Percentiles rank a stretch among this genome's conserved stretches.
Conservation (phyloP, 2,329 filamentous ascomycete species). For the Gliomastix tumulicola region DNA sequence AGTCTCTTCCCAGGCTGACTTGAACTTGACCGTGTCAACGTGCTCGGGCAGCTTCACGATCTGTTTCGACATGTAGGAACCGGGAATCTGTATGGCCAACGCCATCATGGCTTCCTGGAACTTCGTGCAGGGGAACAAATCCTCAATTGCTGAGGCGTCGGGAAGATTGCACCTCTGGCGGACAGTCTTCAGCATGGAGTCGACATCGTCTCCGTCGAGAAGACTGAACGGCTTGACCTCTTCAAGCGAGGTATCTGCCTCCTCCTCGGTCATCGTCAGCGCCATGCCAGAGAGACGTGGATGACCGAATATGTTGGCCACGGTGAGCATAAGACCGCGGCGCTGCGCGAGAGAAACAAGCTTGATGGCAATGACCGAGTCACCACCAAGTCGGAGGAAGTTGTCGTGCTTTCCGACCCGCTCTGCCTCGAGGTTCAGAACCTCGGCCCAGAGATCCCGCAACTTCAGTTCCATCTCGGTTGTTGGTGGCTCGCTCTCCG, state of each 20-base stretch:
- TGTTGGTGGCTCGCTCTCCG: background rate
- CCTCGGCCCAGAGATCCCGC: slow-evolving; percentile 30
- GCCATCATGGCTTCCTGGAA: slow-evolving; percentile 42
- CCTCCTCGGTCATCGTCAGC: background rate
- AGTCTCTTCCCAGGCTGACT: slow-evolving; percentile 8
- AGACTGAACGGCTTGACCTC: background rate
- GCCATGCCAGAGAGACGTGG: background rate
- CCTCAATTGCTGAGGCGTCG: slow-evolving; percentile 22
- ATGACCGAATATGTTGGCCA: background rate
- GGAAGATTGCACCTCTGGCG: slow-evolving; percentile 5
- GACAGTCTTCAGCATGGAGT: slow-evolving; percentile 1
- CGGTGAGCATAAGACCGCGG: background rate
- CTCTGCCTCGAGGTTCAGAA: slow-evolving; percentile 1
- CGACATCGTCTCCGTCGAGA: background rate
- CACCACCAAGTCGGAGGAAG: slow-evolving; percentile 9
- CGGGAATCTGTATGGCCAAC: slow-evolving; percentile 26
- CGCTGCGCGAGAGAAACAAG: slow-evolving; percentile 3
- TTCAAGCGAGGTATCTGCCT: background rate
- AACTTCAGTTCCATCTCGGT: slow-evolving; percentile 11
- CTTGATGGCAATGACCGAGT: slow-evolving; percentile 7
- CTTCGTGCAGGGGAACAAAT: slow-evolving; percentile 40
- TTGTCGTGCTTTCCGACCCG: slow-evolving; percentile 3
- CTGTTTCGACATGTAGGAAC: slow-evolving; percentile 11
- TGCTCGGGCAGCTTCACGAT: slow-evolving; percentile 7
- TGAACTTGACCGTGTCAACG: slow-evolving; percentile 7